phyloP scores from a whole-genome alignment of 1,284 basidiomycete genomes.

The Coriolopsis trogii region DNA sequence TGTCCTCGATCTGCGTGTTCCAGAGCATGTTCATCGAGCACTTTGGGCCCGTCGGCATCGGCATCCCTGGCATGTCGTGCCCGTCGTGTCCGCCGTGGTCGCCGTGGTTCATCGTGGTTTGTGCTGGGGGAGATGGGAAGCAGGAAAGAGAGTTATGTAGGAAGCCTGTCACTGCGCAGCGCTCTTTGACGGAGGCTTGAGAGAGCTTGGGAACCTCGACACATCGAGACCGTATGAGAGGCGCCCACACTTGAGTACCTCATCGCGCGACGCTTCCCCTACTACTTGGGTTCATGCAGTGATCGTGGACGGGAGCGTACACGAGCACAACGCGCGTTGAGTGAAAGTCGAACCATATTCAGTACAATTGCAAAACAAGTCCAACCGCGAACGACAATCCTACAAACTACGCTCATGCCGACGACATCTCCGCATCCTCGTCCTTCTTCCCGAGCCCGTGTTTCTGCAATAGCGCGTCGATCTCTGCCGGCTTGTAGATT shows the following conservation, averaged over 20 bases:
- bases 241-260: no score
- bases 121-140: slow-evolving; percentile 22
- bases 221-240: no score
- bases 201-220: no score
- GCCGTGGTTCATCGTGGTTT: slow-evolving; percentile 52
- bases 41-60: slow-evolving; percentile 19
- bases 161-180: no score
- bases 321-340: no score
- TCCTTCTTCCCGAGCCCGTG: slow-evolving; percentile 90
- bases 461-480: slow-evolving; percentile 83
- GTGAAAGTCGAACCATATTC: not conserved
- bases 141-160: not conserved
- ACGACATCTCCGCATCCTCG: slow-evolving; percentile 74
- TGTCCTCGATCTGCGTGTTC: slow-evolving; percentile 77
- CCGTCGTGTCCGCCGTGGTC: slow-evolving; percentile 47
- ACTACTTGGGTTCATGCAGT: no score
- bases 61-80: slow-evolving; percentile 49
- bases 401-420: slow-evolving; percentile 36
- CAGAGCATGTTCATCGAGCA: slow-evolving; percentile 35
- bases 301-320: no score
- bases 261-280: no score
- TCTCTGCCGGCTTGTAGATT: slow-evolving; percentile 91
- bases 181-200: no score
- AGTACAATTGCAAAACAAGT: slow-evolving; percentile 16
- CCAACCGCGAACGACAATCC: slow-evolving; percentile 9